Evolutionary conservation across 768 basidiomycete species (phyloP), one percentile per base, ranked within the genome.

Genomic region (Boletus pseudo-olivaceus): DNA sequence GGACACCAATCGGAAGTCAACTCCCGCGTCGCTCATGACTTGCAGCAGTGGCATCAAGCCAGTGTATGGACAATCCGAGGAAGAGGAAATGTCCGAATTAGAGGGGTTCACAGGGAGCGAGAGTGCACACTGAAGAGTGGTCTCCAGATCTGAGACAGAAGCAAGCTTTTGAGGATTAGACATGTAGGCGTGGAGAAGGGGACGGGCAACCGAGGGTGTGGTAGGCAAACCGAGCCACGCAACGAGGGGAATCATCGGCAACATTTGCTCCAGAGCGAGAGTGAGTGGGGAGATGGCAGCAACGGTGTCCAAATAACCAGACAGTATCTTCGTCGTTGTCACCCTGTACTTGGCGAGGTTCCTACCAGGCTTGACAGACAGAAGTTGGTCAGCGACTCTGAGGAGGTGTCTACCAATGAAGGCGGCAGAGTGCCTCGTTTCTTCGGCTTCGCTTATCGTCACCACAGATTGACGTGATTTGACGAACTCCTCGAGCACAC

Each of bases 141-240:
- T 47, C 39, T 77, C 76, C 73, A 82, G 80, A 37, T 84, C 82
- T 7, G 67, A 57, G 0, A 59, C 3, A 1, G 61, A 56, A 41
- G 20, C 9, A 9, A 84, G 72, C 5, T 71, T 67, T 29, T 40
- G 55, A 47, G 59, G 72, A 66, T 76, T 65, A n/a, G 70, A 57
- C 51, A 69, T 69, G 62, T 83, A 85, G 12, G 78, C 64, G 34
- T 80, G 70, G 30, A 85, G 65, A 55, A 77, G 70, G 49, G 71
- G 68, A 7, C 69, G 65, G 2, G 75, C 73, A 17, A 78, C 70
- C 37, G 66, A 66, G 0, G 67, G 61, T 5, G 68, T 58, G 0
- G 74, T 68, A 37, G 69, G 62, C 35, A 76, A 58, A 26, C 71
- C 71, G 26, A 76, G 62, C n/a, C 44, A 58, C 10, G 60, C 61